These are phyloP conservation scores for Cordyceps pruinosa DNA, from an alignment of 2,329 filamentous ascomycete species.

Conservation along the genomic window DNA sequence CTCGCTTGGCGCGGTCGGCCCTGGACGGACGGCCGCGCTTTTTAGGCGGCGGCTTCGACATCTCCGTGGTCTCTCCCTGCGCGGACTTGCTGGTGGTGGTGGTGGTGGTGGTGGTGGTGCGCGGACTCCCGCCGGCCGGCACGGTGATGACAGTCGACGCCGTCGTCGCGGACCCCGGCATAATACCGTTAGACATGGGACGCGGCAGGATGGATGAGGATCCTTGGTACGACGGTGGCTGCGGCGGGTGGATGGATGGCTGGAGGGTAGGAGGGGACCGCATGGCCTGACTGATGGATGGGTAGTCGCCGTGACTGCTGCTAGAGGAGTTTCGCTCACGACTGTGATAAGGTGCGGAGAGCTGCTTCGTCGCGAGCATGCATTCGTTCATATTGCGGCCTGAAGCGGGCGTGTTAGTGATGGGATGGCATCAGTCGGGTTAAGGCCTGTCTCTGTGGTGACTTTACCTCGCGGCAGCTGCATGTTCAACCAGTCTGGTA, in stretches of 20 bases:
- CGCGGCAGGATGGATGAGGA: constrained; percentile 7
- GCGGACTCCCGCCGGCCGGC: not conserved
- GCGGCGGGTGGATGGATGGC: constrained; percentile 17
- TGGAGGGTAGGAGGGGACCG: constrained; percentile 12
- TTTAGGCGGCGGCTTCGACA: constrained; percentile 21
- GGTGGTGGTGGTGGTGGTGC: too few relatives aligned
- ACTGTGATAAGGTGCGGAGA: constrained; percentile 27
- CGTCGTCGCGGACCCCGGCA: not conserved
- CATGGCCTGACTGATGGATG: not conserved
- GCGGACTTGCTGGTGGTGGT: too few relatives aligned
- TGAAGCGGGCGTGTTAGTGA: constrained; percentile 19
- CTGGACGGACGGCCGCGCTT: constrained; percentile 42
- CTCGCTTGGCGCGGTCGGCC: constrained; percentile 32
- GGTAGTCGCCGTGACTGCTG: constrained; percentile 7
- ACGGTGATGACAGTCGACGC: not conserved
- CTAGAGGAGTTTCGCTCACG: constrained; percentile 20
- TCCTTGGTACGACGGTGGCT: not conserved
- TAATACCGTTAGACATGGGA: constrained; percentile 6
- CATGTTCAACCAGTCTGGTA: constrained; percentile 41
- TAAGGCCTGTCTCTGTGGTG: not conserved
- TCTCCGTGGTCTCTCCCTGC: not conserved
- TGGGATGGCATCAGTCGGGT: too few relatives aligned
- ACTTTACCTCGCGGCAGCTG: constrained; percentile 40
- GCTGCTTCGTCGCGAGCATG: constrained; percentile 31
- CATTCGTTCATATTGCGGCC: constrained; percentile 43